These are phyloP conservation scores for Podila horticola DNA, from an alignment of 192 early-diverging fungal species.

Conservation along the genomic window DNA sequence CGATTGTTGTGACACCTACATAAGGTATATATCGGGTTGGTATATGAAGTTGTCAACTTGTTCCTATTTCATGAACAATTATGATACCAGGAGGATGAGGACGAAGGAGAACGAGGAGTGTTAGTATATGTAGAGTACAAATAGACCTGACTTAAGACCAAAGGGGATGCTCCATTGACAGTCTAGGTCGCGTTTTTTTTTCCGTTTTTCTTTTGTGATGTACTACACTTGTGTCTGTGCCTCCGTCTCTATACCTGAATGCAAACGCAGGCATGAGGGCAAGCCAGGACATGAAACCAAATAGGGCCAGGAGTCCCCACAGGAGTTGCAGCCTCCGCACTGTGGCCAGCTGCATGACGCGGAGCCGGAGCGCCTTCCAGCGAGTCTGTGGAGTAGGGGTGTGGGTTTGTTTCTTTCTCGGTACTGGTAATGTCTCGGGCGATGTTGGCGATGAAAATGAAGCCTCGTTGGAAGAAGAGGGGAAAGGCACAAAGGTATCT, in stretches of 20 bases:
- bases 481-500: neutral
- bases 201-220: too few relatives aligned
- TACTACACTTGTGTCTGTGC: too few relatives aligned
- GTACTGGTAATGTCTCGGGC: neutral
- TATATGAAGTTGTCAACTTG: slow-evolving; percentile 23
- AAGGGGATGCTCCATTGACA: too few relatives aligned
- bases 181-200: too few relatives aligned
- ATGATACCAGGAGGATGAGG: neutral
- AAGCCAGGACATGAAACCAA: slow-evolving; percentile 39
- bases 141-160: too few relatives aligned
- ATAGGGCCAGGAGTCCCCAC: slow-evolving; percentile 27
- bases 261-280: slow-evolving; percentile 44
- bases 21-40: slow-evolving; percentile 24
- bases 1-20: slow-evolving; percentile 18
- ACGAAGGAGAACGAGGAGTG: neutral
- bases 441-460: neutral
- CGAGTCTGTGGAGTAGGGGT: too few relatives aligned
- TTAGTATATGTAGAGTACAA: neutral
- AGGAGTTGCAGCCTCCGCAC: slow-evolving; percentile 19
- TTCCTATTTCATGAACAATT: slow-evolving; percentile 5
- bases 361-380: slow-evolving; percentile 16
- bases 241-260: slow-evolving; percentile 25
- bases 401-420: neutral
- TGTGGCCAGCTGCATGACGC: slow-evolving; percentile 24
- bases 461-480: neutral